These are phyloP conservation scores for Podila clonocystis DNA, from an alignment of 192 early-diverging fungal genomes.

Conservation along the genomic window DNA sequence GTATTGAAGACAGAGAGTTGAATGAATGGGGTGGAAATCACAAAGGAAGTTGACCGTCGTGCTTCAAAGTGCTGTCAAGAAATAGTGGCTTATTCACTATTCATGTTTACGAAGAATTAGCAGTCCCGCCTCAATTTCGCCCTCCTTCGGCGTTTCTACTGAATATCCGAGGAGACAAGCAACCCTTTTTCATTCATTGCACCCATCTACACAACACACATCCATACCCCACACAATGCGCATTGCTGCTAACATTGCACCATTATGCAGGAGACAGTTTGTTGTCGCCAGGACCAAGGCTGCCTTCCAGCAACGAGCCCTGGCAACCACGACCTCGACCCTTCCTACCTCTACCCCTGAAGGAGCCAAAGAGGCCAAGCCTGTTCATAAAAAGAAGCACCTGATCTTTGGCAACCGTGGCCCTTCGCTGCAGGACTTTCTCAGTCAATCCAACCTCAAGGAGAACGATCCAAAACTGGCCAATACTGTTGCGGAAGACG, in stretches of 20 bases:
- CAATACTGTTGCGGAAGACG: constrained; percentile 17
- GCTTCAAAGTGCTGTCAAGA: neutral
- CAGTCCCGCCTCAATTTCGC: too few species aligned
- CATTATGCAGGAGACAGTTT: neutral
- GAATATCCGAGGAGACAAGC: too few species aligned
- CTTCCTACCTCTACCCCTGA: neutral
- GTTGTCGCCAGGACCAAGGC: neutral
- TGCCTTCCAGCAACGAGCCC: neutral
- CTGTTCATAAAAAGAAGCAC: constrained; percentile 39
- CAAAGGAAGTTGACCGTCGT: neutral
- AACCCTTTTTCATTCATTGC: too few species aligned
- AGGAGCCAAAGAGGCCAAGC: neutral
- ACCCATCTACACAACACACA: neutral
- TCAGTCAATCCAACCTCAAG: constrained; percentile 25
- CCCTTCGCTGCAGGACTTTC: constrained; percentile 58
- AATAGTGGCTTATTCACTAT: too few species aligned
- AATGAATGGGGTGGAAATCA: neutral
- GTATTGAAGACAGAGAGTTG: neutral
- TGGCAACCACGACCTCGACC: neutral
- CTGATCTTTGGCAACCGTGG: constrained; percentile 59
- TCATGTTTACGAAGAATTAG: too few species aligned
- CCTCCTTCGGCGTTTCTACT: too few species aligned
- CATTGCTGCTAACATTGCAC: neutral
- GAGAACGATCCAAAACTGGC: neutral
- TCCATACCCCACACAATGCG: neutral